phyloP scores from a whole-genome alignment of 345 rosid species.

The Ceriops decandra region DNA sequence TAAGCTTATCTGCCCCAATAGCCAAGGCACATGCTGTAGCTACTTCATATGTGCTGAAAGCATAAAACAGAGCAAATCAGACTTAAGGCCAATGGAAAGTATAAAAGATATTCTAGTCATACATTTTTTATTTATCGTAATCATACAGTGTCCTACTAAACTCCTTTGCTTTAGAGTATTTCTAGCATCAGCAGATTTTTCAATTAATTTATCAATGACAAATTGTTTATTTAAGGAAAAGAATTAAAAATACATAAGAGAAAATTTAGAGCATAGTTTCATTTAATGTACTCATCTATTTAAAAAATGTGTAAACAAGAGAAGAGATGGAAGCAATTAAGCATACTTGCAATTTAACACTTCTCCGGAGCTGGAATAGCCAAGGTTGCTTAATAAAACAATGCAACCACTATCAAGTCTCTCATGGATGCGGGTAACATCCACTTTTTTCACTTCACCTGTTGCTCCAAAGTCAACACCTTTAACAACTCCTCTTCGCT shows the following conservation, averaged over 20 bases:
- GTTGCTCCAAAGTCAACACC: conserved; percentile 97
- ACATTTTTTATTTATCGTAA: neutral
- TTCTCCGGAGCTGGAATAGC: conserved; percentile 94
- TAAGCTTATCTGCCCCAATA: conserved; percentile 92
- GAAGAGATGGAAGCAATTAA: neutral
- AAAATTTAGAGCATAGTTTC: neutral
- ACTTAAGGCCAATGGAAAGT: neutral
- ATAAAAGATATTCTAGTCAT: neutral
- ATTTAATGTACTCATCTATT: neutral
- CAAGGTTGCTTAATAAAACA: conserved; percentile 81
- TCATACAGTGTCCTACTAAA: too few species aligned
- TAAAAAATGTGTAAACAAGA: neutral
- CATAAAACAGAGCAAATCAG: conserved; percentile 7
- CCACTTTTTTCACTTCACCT: conserved; percentile 92
- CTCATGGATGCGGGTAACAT: conserved; percentile 71
- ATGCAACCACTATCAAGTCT: conserved; percentile 88
- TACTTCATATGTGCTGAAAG: conserved; percentile 89
- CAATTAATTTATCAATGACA: neutral
- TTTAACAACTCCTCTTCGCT: conserved; percentile 92
- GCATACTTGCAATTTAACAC: conserved; percentile 97
- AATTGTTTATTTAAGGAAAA: neutral
- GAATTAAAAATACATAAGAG: neutral
- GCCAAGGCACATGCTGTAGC: conserved; percentile 99
- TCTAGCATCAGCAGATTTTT: neutral
- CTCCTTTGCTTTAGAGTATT: too few species aligned